Evolutionary conservation across 2,329 filamentous ascomycete species (phyloP).

Genomic region (Aureobasidium sp.): DNA sequence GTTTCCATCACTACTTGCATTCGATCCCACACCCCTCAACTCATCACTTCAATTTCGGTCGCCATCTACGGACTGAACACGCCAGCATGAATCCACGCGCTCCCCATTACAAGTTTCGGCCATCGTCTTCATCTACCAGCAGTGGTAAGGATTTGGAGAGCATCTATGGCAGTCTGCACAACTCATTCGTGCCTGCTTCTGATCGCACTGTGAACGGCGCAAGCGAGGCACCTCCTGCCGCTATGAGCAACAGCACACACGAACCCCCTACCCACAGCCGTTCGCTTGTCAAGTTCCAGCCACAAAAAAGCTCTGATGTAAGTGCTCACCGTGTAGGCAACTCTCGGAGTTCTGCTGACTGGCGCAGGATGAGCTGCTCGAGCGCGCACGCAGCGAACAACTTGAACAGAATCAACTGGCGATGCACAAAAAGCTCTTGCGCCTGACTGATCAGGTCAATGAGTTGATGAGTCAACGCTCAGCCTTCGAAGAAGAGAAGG

Average conservation of each 20-base stretch:
- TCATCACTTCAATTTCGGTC: neutral
- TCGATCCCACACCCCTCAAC: neutral
- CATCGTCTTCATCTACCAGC: neutral
- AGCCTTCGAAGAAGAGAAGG: neutral
- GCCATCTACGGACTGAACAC: neutral
- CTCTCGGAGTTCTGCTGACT: neutral
- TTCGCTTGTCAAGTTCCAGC: neutral
- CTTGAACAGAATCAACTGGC: neutral
- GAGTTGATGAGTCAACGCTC: neutral
- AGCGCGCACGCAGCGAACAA: neutral
- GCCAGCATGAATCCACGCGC: neutral
- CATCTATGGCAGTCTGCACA: neutral
- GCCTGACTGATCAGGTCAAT: neutral
- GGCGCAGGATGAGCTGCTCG: neutral
- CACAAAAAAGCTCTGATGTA: neutral
- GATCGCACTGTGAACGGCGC: neutral
- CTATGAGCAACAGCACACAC: neutral
- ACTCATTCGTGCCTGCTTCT: neutral
- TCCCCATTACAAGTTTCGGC: neutral
- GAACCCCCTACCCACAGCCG: neutral
- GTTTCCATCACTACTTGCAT: neutral
- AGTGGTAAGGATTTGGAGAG: neutral
- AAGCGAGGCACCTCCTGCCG: neutral
- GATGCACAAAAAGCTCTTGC: neutral
- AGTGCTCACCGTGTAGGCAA: neutral